Percentiles rank a stretch among this genome's conserved stretches.
These are phyloP conservation scores for Salix caprea DNA, from an alignment of 345 rosid species.

Conservation along the genomic window DNA sequence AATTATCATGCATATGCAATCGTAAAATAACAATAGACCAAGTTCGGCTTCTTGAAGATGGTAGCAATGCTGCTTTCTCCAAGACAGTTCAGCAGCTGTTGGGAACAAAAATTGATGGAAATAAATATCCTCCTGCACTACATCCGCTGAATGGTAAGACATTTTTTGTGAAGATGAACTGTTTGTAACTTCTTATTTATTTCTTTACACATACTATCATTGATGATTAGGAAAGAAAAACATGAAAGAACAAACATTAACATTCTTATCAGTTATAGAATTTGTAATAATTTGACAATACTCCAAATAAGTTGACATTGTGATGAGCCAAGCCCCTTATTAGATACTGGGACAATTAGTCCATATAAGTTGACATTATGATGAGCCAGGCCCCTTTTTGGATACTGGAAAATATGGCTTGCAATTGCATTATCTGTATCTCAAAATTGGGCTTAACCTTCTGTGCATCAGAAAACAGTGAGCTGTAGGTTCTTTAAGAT, in stretches of 20 bases:
- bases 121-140: constrained; percentile 66
- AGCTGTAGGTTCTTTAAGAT: not conserved
- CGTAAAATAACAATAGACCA: constrained; percentile 55
- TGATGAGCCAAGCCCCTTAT: too few relatives aligned
- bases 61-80: constrained; percentile 63
- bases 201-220: not conserved
- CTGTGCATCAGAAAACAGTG: not conserved
- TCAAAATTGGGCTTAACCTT: not conserved
- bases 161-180: not conserved
- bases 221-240: not conserved
- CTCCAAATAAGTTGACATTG: too few relatives aligned
- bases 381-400: too few relatives aligned
- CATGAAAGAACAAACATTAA: not conserved
- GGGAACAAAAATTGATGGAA: constrained; percentile 56
- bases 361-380: too few relatives aligned
- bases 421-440: not conserved
- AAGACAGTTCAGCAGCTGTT: constrained; percentile 75
- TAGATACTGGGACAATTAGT: too few relatives aligned
- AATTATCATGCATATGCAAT: constrained; percentile 60
- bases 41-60: constrained; percentile 66
- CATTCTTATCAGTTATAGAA: not conserved
- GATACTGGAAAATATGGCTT: not conserved
- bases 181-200: not conserved
- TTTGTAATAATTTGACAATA: too few relatives aligned
- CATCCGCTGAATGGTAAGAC: constrained; percentile 67